These are phyloP conservation scores for Ceratobasidium sp. DNA, from an alignment of 1,284 basidiomycete species.

Conservation along the genomic window DNA sequence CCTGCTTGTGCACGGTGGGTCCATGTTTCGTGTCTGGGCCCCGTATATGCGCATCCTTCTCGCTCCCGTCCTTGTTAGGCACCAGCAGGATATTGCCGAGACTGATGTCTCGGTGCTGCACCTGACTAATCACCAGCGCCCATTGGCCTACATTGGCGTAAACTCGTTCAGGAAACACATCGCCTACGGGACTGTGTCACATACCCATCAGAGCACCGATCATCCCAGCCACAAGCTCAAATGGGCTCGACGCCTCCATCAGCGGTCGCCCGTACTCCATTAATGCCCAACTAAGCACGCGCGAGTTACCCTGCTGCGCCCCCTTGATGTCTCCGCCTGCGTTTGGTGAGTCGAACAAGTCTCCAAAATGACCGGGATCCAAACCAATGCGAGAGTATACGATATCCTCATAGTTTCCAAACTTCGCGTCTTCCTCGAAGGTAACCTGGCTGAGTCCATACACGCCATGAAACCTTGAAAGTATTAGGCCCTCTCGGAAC, in stretches of 20 bases:
- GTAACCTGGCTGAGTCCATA: neutral
- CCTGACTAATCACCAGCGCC: conserved; percentile 1
- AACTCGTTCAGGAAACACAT: too few relatives aligned
- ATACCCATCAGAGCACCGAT: conserved; percentile 12
- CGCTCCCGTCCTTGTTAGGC: too few relatives aligned
- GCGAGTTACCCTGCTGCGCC: neutral
- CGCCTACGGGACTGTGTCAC: neutral
- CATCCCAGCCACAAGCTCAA: conserved; percentile 3
- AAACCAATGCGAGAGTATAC: neutral
- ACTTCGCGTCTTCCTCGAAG: neutral
- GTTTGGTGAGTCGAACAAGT: neutral
- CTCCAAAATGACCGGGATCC: neutral
- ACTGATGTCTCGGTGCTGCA: conserved; percentile 8
- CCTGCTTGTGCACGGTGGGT: too few relatives aligned
- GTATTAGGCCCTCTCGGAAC: conserved; percentile 1
- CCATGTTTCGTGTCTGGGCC: too few relatives aligned
- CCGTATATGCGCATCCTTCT: too few relatives aligned
- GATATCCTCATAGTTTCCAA: neutral
- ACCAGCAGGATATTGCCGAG: conserved; percentile 9
- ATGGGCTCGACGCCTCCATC: neutral
- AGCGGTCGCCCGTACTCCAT: conserved; percentile 2
- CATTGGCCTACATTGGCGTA: neutral
- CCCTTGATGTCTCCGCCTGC: neutral
- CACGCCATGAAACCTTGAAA: neutral
- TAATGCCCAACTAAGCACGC: neutral